Base-by-base conservation (phyloP, 768 basidiomycete genomes). In the Rossbeevera mucosa region DNA sequence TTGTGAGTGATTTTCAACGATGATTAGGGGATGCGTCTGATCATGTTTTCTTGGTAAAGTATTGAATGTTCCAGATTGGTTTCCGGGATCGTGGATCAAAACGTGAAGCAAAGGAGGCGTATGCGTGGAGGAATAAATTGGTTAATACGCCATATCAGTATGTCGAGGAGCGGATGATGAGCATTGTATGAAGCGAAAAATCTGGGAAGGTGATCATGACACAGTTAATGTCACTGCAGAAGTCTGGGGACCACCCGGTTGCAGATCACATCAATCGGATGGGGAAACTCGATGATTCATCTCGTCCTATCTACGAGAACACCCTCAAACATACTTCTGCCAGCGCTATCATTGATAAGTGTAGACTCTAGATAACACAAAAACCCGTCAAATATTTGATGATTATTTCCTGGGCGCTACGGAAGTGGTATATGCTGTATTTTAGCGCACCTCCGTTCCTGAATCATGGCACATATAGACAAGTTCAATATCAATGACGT, bases 41-140 rank as follows among this genome's bases (percentile, higher is more conserved):
- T 22, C 21, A 7, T 18, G 4, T 2, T 11, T n/a, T 9, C 14
- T 28, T 18, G 2, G 8, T 12, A 48, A 40, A 58, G 60, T 62
- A 25, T 36, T 36, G 11, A 13, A 36, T 36, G 9, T 54, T 7
- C 54, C 55, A 58, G 68, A 61, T n/a, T 76, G 75, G 73, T 55
- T 74, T 45, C 75, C 76, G 7, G 72, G 73, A 3, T 71, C 72
- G 7, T 52, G 52, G 7, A 66, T 74, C 56, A 71, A 71, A 72
- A 58, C 61, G 60, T 29, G 60, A 65, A 18, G 74, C 72, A 14
- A 49, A 6, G 22, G 25, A 52, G 1, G 24, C 14, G 9, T 49
- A 50, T 8, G 16, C 40, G 11, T 21, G 18, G 44, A 40, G 44
- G 21, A 40, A 29, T 4, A 40, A 4, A 22, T 33, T 36, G 50